Evolutionary conservation across 495 filamentous ascomycete genomes (phyloP).

Genomic region (Trichoderma erinaceum): DNA sequence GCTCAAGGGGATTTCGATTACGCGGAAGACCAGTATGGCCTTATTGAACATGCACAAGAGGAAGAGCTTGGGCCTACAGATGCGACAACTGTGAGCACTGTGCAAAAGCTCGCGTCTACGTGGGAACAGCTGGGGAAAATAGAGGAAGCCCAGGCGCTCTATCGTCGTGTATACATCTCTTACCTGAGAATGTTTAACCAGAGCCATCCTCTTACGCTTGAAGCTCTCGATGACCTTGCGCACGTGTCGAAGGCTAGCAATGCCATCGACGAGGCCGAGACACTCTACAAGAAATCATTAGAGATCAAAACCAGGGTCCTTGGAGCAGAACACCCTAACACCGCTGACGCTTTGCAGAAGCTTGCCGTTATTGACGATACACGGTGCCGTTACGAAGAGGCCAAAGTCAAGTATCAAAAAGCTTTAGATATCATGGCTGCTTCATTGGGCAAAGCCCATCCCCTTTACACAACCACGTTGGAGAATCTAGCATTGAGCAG

Average conservation of each 20-base stretch:
- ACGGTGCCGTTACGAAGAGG: neutral
- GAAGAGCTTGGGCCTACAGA: conserved; percentile 14
- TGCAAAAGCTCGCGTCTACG: conserved; percentile 14
- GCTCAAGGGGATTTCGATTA: conserved; percentile 9
- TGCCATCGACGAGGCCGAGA: conserved; percentile 10
- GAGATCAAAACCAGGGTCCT: conserved; percentile 12
- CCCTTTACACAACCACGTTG: conserved; percentile 1
- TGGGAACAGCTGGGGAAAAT: conserved; percentile 11
- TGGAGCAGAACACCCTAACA: conserved; percentile 15
- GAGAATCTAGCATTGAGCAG: conserved; percentile 14
- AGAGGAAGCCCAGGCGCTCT: conserved; percentile 13
- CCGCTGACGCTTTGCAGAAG: neutral
- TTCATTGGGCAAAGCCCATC: neutral
- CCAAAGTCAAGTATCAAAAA: conserved; percentile 3
- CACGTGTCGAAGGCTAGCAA: conserved; percentile 10
- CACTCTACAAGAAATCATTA: conserved; percentile 11
- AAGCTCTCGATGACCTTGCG: conserved; percentile 14
- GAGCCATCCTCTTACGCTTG: conserved; percentile 13
- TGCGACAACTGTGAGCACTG: conserved; percentile 12
- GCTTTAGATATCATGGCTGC: conserved; percentile 11
- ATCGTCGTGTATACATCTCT: conserved; percentile 15
- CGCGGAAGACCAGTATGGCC: conserved; percentile 4
- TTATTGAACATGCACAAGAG: conserved; percentile 11
- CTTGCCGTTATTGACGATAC: conserved; percentile 13
- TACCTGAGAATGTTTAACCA: conserved; percentile 11